A percentile compares a stretch with the other conserved stretches of the same genome.
phyloP scores from a whole-genome alignment of 306 rosid genomes.

The Trifolium fragiferum region DNA sequence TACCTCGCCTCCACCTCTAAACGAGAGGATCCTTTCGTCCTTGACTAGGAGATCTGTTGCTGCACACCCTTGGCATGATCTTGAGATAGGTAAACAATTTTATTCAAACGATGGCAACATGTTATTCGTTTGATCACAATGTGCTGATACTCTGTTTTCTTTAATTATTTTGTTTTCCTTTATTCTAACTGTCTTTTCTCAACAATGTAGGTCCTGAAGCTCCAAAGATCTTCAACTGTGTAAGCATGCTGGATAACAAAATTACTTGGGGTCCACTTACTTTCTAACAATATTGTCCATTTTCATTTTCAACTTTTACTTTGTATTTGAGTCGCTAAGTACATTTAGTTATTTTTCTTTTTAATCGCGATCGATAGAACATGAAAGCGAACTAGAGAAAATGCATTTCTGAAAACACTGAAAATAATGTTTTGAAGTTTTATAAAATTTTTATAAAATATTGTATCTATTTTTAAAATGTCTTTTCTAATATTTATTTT shows the following conservation, averaged over 20 bases:
- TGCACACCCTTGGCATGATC: constrained; percentile 99
- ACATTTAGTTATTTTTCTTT: background rate
- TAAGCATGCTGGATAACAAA: constrained; percentile 50
- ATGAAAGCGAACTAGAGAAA: background rate
- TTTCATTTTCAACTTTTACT: too few species aligned
- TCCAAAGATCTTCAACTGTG: constrained; percentile 88
- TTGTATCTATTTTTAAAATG: background rate
- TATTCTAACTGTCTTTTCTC: constrained; percentile 27
- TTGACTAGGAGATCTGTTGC: constrained; percentile 92
- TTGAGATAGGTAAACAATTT: constrained; percentile 77
- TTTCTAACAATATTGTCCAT: background rate
- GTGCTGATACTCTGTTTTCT: background rate
- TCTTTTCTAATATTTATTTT: background rate
- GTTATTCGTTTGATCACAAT: background rate
- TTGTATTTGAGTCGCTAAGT: background rate
- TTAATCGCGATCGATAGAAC: background rate
- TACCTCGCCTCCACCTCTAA: constrained; percentile 69
- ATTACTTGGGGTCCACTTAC: background rate
- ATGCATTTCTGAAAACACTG: background rate
- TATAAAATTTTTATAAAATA: background rate
- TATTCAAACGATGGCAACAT: background rate
- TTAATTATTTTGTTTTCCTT: background rate
- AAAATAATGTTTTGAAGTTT: background rate
- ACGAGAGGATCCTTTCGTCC: constrained; percentile 96
- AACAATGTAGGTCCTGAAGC: constrained; percentile 83